phyloP scores from a whole-genome alignment of 1,284 basidiomycete genomes.

The Papiliotrema nemorosa region DNA sequence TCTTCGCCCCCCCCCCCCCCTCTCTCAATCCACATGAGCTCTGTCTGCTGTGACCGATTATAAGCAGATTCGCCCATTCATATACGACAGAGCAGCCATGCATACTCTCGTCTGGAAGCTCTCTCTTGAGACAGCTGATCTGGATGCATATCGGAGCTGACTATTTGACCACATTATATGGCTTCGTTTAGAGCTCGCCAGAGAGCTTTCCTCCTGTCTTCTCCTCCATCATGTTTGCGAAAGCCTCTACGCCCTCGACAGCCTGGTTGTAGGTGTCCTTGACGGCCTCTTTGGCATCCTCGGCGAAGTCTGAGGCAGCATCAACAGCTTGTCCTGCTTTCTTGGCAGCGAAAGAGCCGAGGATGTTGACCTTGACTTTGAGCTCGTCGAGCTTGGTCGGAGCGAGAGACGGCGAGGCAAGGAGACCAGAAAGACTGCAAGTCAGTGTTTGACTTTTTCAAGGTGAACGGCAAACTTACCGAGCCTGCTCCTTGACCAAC shows the following conservation, averaged over 20 bases:
- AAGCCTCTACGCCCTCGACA: constrained; percentile 19
- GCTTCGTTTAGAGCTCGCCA: constrained; percentile 24
- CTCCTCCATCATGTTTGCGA: constrained; percentile 27
- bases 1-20: not conserved
- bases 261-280: constrained; percentile 18
- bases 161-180: no score
- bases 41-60: not conserved
- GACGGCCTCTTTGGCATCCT: constrained; percentile 1
- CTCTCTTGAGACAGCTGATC: not conserved
- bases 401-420: constrained; percentile 55
- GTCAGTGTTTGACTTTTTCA: not conserved
- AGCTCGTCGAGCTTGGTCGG: constrained; percentile 86
- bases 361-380: constrained; percentile 84
- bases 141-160: not conserved
- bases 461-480: constrained; percentile 55
- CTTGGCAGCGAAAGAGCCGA: constrained; percentile 65
- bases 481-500: constrained; percentile 77
- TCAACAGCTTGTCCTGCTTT: constrained; percentile 47
- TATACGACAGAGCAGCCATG: not conserved
- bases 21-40: not conserved
- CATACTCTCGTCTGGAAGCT: not conserved
- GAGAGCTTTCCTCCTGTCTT: constrained; percentile 22
- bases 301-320: constrained; percentile 3
- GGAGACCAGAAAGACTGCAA: constrained; percentile 42
- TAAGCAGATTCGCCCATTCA: not conserved